Conservation (phyloP, 2,329 filamentous ascomycete species). For the Tolypocladium cylindrosporum region DNA sequence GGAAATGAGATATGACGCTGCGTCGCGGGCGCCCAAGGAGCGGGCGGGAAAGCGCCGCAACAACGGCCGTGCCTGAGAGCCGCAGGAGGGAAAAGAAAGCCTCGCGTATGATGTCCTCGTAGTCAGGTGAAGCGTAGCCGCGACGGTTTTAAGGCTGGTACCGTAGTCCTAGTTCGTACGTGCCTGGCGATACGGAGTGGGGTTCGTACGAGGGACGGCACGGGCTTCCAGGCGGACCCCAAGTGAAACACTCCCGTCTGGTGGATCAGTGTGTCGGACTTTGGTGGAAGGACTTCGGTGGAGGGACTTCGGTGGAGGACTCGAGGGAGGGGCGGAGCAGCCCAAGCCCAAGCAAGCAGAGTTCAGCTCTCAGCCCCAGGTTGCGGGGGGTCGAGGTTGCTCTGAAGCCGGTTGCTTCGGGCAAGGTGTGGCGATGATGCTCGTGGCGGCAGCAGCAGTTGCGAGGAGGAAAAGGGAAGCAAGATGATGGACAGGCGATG, state of each 20-base stretch:
- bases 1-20: neutral
- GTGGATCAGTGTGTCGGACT: neutral
- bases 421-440: neutral
- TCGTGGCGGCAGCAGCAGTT: neutral
- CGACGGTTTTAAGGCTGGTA: neutral
- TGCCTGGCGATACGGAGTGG: neutral
- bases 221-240: neutral
- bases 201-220: conserved; percentile 2
- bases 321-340: neutral
- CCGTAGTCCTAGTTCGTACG: neutral
- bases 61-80: neutral
- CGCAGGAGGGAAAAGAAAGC: neutral
- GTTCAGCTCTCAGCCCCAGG: neutral
- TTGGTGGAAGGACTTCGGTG: neutral
- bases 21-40: neutral
- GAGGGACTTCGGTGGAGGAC: neutral
- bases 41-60: neutral
- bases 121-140: neutral
- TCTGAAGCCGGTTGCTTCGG: neutral
- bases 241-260: neutral
- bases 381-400: neutral
- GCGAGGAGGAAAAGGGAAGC: neutral
- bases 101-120: neutral
- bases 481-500: neutral
- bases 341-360: neutral